These are phyloP conservation scores for Aureobasidium sp. DNA, from an alignment of 2,329 filamentous ascomycete genomes.

Conservation along the genomic window DNA sequence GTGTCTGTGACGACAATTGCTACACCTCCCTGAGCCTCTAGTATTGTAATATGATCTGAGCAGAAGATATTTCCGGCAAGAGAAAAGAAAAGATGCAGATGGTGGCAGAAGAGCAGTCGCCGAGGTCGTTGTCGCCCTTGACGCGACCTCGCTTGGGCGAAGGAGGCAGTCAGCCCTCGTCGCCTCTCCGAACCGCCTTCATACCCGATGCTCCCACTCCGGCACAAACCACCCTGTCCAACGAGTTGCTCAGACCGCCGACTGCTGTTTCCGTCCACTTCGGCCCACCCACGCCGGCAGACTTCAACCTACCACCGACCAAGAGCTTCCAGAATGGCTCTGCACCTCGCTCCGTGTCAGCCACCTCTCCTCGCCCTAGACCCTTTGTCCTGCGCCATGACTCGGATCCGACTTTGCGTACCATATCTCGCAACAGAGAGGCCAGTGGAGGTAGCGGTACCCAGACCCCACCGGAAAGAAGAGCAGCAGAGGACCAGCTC, in stretches of 20 bases:
- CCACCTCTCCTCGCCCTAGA: background rate
- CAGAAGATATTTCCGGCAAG: background rate
- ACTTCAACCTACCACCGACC: constrained; percentile 6
- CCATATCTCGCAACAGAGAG: constrained; percentile 9
- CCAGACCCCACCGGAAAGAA: constrained; percentile 30
- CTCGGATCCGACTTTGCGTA: constrained; percentile 8
- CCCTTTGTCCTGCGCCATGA: constrained; percentile 15
- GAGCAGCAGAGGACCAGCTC: constrained; percentile 59
- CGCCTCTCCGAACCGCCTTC: constrained; percentile 12
- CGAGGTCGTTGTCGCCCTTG: constrained; percentile 8
- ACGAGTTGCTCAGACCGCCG: background rate
- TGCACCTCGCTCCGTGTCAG: constrained; percentile 1
- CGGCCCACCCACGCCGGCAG: constrained; percentile 12
- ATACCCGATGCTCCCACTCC: background rate
- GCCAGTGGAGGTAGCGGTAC: constrained; percentile 27
- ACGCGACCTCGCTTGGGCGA: constrained; percentile 3
- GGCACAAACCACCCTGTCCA: background rate
- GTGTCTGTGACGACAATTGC: background rate
- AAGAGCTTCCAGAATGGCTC: constrained; percentile 1
- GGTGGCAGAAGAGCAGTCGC: constrained; percentile 13
- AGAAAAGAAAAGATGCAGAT: constrained; percentile 3
- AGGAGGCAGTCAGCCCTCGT: constrained; percentile 8
- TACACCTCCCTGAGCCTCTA: background rate
- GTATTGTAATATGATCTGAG: constrained; percentile 8
- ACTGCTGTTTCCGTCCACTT: constrained; percentile 13